Evolutionary conservation across 306 rosid species (phyloP).

Genomic region (Cucumis cinereus): DNA sequence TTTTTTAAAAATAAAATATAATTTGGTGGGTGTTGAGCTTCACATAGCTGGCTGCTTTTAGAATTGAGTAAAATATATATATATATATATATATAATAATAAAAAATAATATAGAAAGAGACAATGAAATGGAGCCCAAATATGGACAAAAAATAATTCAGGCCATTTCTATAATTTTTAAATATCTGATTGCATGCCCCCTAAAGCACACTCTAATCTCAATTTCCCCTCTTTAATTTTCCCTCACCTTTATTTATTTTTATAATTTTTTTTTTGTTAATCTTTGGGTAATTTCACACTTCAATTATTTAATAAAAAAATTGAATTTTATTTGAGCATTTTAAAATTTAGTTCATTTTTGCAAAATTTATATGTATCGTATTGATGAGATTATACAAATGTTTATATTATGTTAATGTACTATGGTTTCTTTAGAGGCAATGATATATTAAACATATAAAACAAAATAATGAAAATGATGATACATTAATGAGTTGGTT

Average conservation of each 20-base stretch:
- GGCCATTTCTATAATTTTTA: not conserved
- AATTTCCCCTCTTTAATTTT: not conserved
- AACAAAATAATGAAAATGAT: too few species aligned
- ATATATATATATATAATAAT: too few species aligned
- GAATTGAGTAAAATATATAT: not conserved
- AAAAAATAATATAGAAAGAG: not conserved
- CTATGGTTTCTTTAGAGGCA: too few species aligned
- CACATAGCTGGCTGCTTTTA: not conserved
- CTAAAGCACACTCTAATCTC: slow-evolving; percentile 5
- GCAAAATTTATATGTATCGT: too few species aligned
- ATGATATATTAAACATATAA: too few species aligned
- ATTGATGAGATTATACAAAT: too few species aligned
- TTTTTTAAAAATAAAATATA: not conserved
- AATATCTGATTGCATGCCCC: not conserved
- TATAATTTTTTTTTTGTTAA: not conserved
- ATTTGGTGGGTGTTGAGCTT: not conserved
- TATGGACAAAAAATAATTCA: slow-evolving; percentile 6
- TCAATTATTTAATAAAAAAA: not conserved
- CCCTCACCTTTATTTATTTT: not conserved
- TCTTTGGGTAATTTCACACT: not conserved
- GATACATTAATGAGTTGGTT: too few species aligned
- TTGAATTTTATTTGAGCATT: too few species aligned
- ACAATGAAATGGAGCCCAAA: slow-evolving; percentile 3
- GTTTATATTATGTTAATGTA: too few species aligned
- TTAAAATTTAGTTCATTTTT: too few species aligned